phyloP scores from a whole-genome alignment of 2,329 filamentous ascomycete genomes.

The Talaromyces sp. region DNA sequence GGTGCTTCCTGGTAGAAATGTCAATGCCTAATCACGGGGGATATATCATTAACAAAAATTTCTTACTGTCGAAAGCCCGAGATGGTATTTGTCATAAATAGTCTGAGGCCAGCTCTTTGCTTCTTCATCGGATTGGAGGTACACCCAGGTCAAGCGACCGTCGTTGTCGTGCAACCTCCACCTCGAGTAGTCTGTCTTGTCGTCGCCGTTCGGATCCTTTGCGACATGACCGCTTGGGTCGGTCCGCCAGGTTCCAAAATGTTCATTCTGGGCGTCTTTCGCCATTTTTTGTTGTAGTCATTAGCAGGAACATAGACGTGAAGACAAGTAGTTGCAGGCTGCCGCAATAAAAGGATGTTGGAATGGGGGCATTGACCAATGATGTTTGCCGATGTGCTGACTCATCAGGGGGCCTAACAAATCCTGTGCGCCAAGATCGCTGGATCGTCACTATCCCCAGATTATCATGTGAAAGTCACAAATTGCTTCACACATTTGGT shows the following conservation, averaged over 20 bases:
- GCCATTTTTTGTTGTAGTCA: background rate
- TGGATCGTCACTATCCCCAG: background rate
- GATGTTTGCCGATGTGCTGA: background rate
- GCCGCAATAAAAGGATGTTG: background rate
- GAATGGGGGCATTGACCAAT: background rate
- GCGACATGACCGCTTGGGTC: slow-evolving; percentile 30
- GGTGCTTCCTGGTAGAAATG: slow-evolving; percentile 60
- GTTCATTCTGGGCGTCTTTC: slow-evolving; percentile 4
- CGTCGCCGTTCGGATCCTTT: slow-evolving; percentile 29
- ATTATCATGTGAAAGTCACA: background rate
- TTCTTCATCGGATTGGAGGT: slow-evolving; percentile 68
- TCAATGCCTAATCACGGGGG: background rate
- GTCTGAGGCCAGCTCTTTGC: slow-evolving; percentile 76
- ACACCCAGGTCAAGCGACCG: slow-evolving; percentile 91
- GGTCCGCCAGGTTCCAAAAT: slow-evolving; percentile 31
- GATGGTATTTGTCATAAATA: slow-evolving; percentile 79
- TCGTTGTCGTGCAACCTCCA: slow-evolving; percentile 82
- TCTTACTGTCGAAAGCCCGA: slow-evolving; percentile 73
- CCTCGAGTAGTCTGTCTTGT: slow-evolving; percentile 69
- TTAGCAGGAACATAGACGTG: background rate
- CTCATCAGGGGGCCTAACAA: background rate
- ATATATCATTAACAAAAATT: background rate
- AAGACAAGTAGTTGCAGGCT: background rate
- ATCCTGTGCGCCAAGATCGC: too few relatives aligned
- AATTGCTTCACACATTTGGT: background rate